Evolutionary conservation across 169 alveolate species (phyloP).

Genomic region (Cryptosporidium meleagridis): DNA sequence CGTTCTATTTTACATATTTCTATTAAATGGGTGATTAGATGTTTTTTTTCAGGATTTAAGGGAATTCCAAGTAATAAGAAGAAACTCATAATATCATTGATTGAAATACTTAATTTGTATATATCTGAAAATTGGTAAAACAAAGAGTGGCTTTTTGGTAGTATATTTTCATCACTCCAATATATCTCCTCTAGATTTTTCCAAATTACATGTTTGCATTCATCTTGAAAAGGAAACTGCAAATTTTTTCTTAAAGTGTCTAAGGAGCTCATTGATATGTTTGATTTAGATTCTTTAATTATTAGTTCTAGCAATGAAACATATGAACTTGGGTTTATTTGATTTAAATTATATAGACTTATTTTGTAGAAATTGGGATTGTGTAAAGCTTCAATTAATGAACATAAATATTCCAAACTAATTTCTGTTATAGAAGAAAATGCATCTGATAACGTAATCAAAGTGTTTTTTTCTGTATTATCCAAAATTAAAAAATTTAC

Average conservation of each 20-base stretch:
- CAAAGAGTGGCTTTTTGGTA: neutral
- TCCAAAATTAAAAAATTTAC: conserved; percentile 17
- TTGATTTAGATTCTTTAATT: neutral
- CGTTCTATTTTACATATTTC: neutral
- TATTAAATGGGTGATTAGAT: neutral
- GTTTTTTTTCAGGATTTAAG: neutral
- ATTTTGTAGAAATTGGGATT: neutral
- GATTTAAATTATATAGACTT: neutral
- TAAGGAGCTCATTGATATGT: neutral
- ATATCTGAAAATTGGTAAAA: neutral
- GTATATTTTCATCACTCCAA: conserved; percentile 49
- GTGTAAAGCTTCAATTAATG: neutral
- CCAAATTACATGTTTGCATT: conserved; percentile 15
- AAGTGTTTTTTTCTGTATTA: neutral
- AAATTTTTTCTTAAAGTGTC: neutral
- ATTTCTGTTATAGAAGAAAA: neutral
- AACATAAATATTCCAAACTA: neutral
- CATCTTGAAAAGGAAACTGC: neutral
- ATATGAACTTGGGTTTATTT: neutral
- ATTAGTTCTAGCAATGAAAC: neutral
- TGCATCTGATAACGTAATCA: neutral
- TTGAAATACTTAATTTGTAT: neutral
- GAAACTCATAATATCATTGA: conserved; percentile 10
- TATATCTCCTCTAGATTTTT: conserved; percentile 5
- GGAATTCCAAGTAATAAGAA: conserved; percentile 14